A percentile compares a stretch with the other conserved stretches of the same genome.
These are phyloP conservation scores for Suillus subaureus DNA, from an alignment of 768 basidiomycete genomes.

Conservation along the genomic window DNA sequence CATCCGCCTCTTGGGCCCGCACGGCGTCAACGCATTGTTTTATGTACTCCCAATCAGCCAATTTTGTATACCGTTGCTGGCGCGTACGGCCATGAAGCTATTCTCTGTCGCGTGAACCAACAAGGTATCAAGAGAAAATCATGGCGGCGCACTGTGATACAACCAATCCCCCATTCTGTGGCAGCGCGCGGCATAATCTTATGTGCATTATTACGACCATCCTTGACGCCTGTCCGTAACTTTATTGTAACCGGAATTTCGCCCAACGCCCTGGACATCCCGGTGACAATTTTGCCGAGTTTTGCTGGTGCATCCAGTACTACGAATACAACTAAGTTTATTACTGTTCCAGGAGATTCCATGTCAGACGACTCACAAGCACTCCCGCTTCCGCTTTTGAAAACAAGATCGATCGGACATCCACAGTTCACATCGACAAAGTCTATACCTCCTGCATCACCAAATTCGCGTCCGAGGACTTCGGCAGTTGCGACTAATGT, in stretches of 20 bases:
- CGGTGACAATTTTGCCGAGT: slow-evolving; percentile 82
- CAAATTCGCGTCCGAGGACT: slow-evolving; percentile 68
- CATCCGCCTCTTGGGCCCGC: slow-evolving; percentile 67
- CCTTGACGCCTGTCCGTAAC: slow-evolving; percentile 91
- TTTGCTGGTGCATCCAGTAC: slow-evolving; percentile 84
- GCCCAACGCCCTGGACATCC: slow-evolving; percentile 90
- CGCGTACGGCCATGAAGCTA: slow-evolving; percentile 96
- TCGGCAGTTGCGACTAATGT: slow-evolving; percentile 83
- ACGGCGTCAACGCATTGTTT: slow-evolving; percentile 83
- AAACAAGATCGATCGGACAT: slow-evolving; percentile 96
- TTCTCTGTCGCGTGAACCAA: slow-evolving; percentile 4
- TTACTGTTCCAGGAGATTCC: background rate
- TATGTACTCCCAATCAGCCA: slow-evolving; percentile 96
- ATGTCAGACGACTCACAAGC: slow-evolving; percentile 61
- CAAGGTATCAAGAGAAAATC: background rate
- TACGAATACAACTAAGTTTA: slow-evolving; percentile 29
- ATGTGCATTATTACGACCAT: slow-evolving; percentile 83
- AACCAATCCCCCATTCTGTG: slow-evolving; percentile 48
- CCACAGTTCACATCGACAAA: slow-evolving; percentile 97
- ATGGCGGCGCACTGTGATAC: slow-evolving; percentile 42
- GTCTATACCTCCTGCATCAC: slow-evolving; percentile 58
- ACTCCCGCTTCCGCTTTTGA: slow-evolving; percentile 87
- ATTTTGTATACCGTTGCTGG: slow-evolving; percentile 90
- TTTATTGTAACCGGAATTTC: slow-evolving; percentile 92
- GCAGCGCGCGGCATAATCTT: slow-evolving; percentile 85